A percentile compares a stretch with the other conserved stretches of the same genome.
These are phyloP conservation scores for Gossypium aridum DNA, from an alignment of 441 rosid genomes.

Conservation along the genomic window DNA sequence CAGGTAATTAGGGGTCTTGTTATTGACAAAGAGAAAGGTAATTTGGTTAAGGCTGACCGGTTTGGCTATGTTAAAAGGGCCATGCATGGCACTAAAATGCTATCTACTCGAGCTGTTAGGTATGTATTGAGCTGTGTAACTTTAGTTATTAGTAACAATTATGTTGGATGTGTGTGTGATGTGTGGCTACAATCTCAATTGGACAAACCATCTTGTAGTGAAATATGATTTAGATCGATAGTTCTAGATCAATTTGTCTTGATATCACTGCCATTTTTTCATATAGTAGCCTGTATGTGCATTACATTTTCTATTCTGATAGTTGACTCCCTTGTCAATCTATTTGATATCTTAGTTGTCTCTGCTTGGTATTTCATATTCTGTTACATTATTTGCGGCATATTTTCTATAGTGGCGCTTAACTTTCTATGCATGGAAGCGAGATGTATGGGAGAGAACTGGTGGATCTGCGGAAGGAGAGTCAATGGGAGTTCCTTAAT, in stretches of 20 bases:
- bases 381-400: conserved; percentile 19
- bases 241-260: background rate
- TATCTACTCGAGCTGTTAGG: conserved; percentile 86
- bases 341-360: conserved; percentile 1
- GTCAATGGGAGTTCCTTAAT: conserved; percentile 90
- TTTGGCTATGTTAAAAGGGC: conserved; percentile 94
- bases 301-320: background rate
- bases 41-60: conserved; percentile 93
- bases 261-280: background rate
- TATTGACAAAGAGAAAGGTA: conserved; percentile 93
- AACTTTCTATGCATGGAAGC: conserved; percentile 51
- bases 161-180: background rate
- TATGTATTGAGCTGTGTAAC: conserved; percentile 16
- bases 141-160: background rate
- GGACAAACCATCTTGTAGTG: background rate
- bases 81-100: conserved; percentile 91
- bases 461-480: conserved; percentile 87
- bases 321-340: background rate
- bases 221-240: background rate
- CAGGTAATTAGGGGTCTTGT: conserved; percentile 94
- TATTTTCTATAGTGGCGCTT: conserved; percentile 29
- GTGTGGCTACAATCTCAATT: background rate
- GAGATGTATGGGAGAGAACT: conserved; percentile 94
- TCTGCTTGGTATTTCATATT: conserved; percentile 8
- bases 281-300: background rate